A percentile compares a stretch with the other conserved stretches of the same genome.
These are phyloP conservation scores for Calocybe indica DNA, from an alignment of 768 basidiomycete genomes.

Conservation along the genomic window DNA sequence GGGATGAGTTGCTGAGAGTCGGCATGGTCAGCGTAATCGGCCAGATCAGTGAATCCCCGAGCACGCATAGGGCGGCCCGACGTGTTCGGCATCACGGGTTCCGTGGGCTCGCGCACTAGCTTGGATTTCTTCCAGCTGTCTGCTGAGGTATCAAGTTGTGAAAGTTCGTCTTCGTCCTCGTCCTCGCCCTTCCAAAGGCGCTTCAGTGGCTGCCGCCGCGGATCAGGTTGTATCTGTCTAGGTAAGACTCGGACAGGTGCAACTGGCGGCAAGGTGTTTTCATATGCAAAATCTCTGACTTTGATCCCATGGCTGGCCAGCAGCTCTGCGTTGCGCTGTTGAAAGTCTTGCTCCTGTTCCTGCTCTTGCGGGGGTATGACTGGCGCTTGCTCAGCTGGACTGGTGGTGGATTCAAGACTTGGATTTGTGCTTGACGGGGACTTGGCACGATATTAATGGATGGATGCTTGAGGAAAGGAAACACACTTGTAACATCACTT, in stretches of 20 bases:
- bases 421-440: slow-evolving; percentile 13
- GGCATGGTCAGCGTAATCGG: slow-evolving; percentile 10
- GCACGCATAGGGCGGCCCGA: slow-evolving; percentile 12
- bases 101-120: slow-evolving; percentile 26
- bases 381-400: too few species aligned
- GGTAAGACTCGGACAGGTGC: slow-evolving; percentile 35
- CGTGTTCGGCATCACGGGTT: slow-evolving; percentile 19
- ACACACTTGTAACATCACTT: too few species aligned
- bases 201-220: slow-evolving; percentile 21
- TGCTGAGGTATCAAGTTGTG: too few species aligned
- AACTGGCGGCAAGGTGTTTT: slow-evolving; percentile 59
- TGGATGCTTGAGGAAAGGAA: too few species aligned
- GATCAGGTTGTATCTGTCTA: slow-evolving; percentile 37
- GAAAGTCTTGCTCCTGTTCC: background rate
- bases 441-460: slow-evolving; percentile 7
- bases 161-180: slow-evolving; percentile 4
- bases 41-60: slow-evolving; percentile 19
- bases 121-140: slow-evolving; percentile 13
- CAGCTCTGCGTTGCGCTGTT: slow-evolving; percentile 10
- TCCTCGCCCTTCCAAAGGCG: slow-evolving; percentile 18
- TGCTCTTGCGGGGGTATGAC: too few species aligned
- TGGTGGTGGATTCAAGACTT: slow-evolving; percentile 14
- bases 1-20: background rate
- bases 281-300: slow-evolving; percentile 64
- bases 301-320: slow-evolving; percentile 32